A percentile compares a stretch with the other conserved stretches of the same genome.
phyloP scores from a whole-genome alignment of 345 rosid species.

The Brassica incana region DNA sequence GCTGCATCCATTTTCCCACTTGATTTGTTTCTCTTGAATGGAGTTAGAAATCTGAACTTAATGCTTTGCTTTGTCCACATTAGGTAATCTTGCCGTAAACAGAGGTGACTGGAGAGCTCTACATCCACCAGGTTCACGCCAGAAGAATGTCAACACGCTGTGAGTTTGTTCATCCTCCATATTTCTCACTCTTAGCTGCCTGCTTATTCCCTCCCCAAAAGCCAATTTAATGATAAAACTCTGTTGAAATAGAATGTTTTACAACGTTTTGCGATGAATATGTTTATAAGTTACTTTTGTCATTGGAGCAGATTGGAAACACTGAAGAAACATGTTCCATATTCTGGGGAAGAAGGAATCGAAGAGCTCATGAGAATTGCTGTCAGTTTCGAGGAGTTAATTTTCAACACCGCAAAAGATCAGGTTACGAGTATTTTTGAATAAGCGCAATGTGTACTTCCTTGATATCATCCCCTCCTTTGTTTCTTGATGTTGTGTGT shows the following conservation, averaged over 20 bases:
- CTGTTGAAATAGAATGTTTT: not conserved
- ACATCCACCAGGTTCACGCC: slow-evolving; percentile 45
- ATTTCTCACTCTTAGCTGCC: not conserved
- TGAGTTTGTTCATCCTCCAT: slow-evolving; percentile 17
- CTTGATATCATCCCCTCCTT: not conserved
- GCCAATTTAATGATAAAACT: not conserved
- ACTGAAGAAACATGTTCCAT: slow-evolving; percentile 6
- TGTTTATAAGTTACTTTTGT: not conserved
- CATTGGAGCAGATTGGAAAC: slow-evolving; percentile 8
- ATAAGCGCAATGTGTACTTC: not conserved
- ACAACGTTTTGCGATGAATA: not conserved
- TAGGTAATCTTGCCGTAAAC: not conserved
- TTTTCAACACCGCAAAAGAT: slow-evolving; percentile 7
- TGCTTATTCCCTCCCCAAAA: not conserved
- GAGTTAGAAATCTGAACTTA: not conserved
- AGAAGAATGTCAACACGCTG: slow-evolving; percentile 52
- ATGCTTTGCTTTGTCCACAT: not conserved
- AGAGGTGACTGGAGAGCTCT: slow-evolving; percentile 55
- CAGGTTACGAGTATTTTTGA: not conserved
- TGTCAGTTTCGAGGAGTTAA: slow-evolving; percentile 16
- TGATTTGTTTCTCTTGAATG: not conserved
- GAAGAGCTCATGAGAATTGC: slow-evolving; percentile 21
- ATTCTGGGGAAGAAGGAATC: not conserved
- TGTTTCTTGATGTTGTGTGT: not conserved
- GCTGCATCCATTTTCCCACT: not conserved